These are phyloP conservation scores for Macrophomina tecta DNA, from an alignment of 2,329 filamentous ascomycete genomes.

Conservation along the genomic window DNA sequence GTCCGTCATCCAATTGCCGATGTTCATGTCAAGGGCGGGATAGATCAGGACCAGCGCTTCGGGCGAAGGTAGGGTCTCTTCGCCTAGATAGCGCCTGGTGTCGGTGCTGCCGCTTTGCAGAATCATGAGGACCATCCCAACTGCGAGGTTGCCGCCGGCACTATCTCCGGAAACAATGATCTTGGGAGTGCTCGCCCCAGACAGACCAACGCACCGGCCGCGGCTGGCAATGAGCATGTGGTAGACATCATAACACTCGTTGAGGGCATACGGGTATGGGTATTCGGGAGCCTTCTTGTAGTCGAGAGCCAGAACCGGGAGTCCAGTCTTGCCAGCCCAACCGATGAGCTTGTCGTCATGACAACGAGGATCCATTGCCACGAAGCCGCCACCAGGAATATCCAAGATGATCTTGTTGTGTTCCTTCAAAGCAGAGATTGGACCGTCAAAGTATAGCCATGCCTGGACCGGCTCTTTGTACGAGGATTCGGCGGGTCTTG, in stretches of 20 bases:
- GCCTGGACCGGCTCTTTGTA: conserved; percentile 83
- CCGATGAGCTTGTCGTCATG: conserved; percentile 93
- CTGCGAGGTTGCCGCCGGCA: conserved; percentile 80
- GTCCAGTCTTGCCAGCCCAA: conserved; percentile 86
- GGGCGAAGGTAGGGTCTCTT: conserved; percentile 71
- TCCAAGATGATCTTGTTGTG: conserved; percentile 84
- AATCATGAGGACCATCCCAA: conserved; percentile 86
- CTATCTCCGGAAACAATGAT: conserved; percentile 80
- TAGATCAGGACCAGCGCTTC: conserved; percentile 87
- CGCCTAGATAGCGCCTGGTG: conserved; percentile 61
- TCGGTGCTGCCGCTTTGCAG: conserved; percentile 72
- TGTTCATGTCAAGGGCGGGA: conserved; percentile 93
- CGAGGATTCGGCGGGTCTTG: conserved; percentile 76
- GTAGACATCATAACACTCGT: conserved; percentile 89
- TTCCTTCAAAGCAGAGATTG: conserved; percentile 75
- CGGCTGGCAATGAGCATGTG: conserved; percentile 72
- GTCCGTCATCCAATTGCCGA: conserved; percentile 98
- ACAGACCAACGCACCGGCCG: conserved; percentile 78
- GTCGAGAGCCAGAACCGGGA: conserved; percentile 90
- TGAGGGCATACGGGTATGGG: conserved; percentile 83
- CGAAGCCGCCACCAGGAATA: conserved; percentile 91
- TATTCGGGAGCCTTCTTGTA: conserved; percentile 87
- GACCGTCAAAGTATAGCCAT: conserved; percentile 95
- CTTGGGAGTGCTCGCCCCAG: conserved; percentile 68
- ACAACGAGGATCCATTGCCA: conserved; percentile 93